phyloP scores from a whole-genome alignment of 2,329 filamentous ascomycete genomes.

The Ceratocystis variospora region DNA sequence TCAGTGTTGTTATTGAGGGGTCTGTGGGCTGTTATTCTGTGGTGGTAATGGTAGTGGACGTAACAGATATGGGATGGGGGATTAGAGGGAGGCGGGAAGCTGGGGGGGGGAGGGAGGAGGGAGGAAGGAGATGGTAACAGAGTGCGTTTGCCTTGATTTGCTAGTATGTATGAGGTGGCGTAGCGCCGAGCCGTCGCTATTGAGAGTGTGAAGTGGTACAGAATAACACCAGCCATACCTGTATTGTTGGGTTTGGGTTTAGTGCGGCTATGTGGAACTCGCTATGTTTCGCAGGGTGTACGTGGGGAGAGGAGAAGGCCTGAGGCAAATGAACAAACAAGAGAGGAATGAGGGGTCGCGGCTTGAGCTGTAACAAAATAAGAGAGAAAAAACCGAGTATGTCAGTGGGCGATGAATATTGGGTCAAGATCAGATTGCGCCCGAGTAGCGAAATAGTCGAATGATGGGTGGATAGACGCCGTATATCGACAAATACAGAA shows the following conservation, averaged over 20 bases:
- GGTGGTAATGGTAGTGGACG: background rate
- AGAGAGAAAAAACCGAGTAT: background rate
- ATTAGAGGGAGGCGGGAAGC: background rate
- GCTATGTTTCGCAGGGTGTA: constrained; percentile 17
- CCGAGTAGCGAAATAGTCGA: background rate
- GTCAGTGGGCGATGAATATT: background rate
- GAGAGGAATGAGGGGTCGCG: constrained; percentile 20
- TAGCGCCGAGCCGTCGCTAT: background rate
- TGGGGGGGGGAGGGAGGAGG: background rate
- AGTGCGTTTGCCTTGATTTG: background rate
- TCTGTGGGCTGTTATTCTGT: background rate
- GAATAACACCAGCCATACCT: background rate
- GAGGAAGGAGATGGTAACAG: background rate
- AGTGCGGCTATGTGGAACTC: constrained; percentile 14
- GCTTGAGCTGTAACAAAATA: constrained; percentile 6
- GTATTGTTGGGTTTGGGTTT: background rate
- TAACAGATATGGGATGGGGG: background rate
- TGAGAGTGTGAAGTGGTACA: background rate
- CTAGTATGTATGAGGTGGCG: background rate
- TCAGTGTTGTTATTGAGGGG: background rate
- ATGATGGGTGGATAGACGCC: background rate
- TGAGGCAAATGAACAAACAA: constrained; percentile 19
- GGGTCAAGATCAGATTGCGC: background rate
- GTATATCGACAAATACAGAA: background rate
- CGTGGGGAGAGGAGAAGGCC: constrained; percentile 9